Percentiles rank a stretch among this genome's conserved stretches.
These are phyloP conservation scores for Mycothermus thermophilus DNA, from an alignment of 495 filamentous ascomycete genomes.

Conservation along the genomic window DNA sequence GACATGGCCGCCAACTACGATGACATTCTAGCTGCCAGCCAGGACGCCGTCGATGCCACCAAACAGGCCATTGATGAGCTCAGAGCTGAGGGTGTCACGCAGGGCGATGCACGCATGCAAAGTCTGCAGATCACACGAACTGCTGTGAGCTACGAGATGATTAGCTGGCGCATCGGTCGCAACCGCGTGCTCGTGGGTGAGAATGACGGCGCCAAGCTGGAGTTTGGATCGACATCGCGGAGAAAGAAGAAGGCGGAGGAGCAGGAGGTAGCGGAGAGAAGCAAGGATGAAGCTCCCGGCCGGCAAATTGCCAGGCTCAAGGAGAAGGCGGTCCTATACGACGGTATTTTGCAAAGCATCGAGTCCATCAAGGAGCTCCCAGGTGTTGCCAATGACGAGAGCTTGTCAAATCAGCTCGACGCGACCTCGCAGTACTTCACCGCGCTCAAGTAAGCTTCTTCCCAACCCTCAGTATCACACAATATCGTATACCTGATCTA, in stretches of 20 bases:
- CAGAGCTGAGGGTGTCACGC: conserved; percentile 64
- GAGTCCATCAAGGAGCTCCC: conserved; percentile 82
- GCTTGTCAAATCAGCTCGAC: conserved; percentile 60
- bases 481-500: conserved; percentile 5
- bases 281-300: conserved; percentile 45
- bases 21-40: conserved; percentile 73
- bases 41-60: conserved; percentile 87
- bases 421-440: conserved; percentile 73
- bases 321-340: conserved; percentile 85
- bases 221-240: conserved; percentile 28
- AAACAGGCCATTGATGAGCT: conserved; percentile 89
- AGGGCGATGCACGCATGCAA: conserved; percentile 80
- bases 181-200: conserved; percentile 77
- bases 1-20: conserved; percentile 73
- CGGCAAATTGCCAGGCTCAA: conserved; percentile 63
- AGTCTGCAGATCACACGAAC: conserved; percentile 84
- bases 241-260: conserved; percentile 27
- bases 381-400: conserved; percentile 76
- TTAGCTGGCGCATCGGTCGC: conserved; percentile 88
- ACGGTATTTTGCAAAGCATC: conserved; percentile 75
- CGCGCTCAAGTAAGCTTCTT: conserved; percentile 55
- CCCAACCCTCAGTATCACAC: background rate
- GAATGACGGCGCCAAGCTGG: conserved; percentile 55
- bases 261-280: conserved; percentile 25
- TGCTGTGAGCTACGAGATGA: conserved; percentile 79